Conservation (phyloP, 2,329 filamentous ascomycete genomes). For the Sporothrix schenckii region DNA sequence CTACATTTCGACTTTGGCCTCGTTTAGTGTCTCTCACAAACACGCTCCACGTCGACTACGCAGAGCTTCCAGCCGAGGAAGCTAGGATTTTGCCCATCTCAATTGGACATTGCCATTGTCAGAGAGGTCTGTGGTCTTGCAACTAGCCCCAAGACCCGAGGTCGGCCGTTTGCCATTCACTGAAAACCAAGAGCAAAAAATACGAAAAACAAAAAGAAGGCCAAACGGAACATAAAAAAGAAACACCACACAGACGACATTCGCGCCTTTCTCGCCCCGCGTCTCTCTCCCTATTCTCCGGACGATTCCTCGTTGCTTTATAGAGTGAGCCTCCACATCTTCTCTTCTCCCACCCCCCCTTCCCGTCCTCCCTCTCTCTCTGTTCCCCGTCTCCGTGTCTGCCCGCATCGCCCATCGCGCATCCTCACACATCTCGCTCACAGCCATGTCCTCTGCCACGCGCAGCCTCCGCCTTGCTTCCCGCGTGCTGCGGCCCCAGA, state of each 20-base stretch:
- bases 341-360: slow-evolving; percentile 3
- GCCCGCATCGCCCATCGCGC: background rate
- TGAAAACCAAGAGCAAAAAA: slow-evolving; percentile 6
- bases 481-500: slow-evolving; percentile 56
- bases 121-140: slow-evolving; percentile 1
- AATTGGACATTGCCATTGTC: background rate
- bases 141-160: slow-evolving; percentile 31
- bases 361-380: background rate
- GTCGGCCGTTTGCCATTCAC: slow-evolving; percentile 24
- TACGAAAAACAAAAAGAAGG: slow-evolving; percentile 18
- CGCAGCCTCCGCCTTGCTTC: slow-evolving; percentile 59
- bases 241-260: slow-evolving; percentile 15
- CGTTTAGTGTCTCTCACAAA: slow-evolving; percentile 1
- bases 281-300: background rate
- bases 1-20: background rate
- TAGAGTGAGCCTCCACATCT: slow-evolving; percentile 25
- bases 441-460: slow-evolving; percentile 57
- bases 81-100: background rate
- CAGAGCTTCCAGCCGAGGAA: slow-evolving; percentile 30
- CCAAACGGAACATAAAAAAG: background rate
- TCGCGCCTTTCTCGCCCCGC: slow-evolving; percentile 17
- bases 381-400: background rate
- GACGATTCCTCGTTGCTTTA: slow-evolving; percentile 19
- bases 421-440: slow-evolving; percentile 32
- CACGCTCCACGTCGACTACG: slow-evolving; percentile 9